Base-by-base conservation (phyloP, 106 monocot species). In the Apostasia shenzhenica region DNA sequence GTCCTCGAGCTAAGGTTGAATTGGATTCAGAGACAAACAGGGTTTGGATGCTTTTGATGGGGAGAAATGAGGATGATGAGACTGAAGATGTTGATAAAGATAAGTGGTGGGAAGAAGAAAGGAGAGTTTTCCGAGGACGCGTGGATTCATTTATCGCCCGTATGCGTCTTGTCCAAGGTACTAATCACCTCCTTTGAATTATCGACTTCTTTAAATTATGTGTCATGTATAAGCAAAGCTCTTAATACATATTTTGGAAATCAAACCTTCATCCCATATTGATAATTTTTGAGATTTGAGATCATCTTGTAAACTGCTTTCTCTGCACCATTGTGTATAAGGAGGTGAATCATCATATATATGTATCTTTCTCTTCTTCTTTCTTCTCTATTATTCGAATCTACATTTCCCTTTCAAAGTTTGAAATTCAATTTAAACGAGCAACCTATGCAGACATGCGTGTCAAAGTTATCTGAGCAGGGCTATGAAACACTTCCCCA, bases 91-190 rank as follows among this genome's bases (percentile, higher is more conserved):
- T 59, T 44, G 81, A 89, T 52, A 92, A 92, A 68, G 87, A 89
- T 72, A 90, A 81, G 72, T 77, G 80, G 76, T 89, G 91, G 92
- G 87, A 85, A 69, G 84, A 85, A 52, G 92, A 99, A 71, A 82
- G 97, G 63, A 66, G 61, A 39, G 77, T 99, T 60, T 99, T 97
- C 50, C 80, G 54, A 63, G 89, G 89, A 57, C 84, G 97, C 40
- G 76, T 76, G 4, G 83, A 89, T 44, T 92, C 92, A 66, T 99
- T 99, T 73, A 92, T 92, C 80, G 86, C 92, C 61, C 77, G 85
- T 4, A 99, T 99, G 97, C 97, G 90, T 81, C 84, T 92, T 50
- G 81, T 99, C 6, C 97, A 99, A 90, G 97, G 97, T 97, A 85
- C 39, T 41, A 65, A 48, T 26, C 26, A 26, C 26, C 26, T 26